A percentile compares a stretch with the other conserved stretches of the same genome.
Evolutionary conservation across 805 yeast genomes (phyloP).

Genomic region (Komagataella pseudopastoris): DNA sequence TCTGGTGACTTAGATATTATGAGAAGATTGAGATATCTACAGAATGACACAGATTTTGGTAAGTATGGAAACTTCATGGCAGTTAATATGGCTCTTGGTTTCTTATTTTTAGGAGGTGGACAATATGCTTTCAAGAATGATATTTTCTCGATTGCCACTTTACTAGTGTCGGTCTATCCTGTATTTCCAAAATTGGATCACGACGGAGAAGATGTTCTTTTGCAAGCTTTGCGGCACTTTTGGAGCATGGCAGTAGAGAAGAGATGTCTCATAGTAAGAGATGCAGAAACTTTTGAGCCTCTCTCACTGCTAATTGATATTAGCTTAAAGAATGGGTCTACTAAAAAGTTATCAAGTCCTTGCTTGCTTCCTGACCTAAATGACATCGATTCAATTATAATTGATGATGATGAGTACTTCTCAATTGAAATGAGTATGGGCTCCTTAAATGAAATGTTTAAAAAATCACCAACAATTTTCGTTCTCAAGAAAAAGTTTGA

Average conservation of each 20-base stretch:
- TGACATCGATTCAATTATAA: constrained; percentile 31
- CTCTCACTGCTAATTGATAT: constrained; percentile 28
- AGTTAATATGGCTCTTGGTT: constrained; percentile 71
- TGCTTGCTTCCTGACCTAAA: constrained; percentile 52
- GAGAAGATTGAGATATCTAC: constrained; percentile 57
- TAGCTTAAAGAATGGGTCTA: constrained; percentile 22
- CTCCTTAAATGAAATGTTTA: constrained; percentile 23
- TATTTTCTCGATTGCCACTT: constrained; percentile 50
- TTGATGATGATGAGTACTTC: constrained; percentile 35
- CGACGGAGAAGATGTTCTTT: constrained; percentile 39
- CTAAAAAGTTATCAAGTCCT: constrained; percentile 35
- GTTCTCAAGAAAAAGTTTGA: constrained; percentile 34
- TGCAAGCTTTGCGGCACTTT: constrained; percentile 79
- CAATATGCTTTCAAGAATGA: constrained; percentile 64
- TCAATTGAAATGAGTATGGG: constrained; percentile 33
- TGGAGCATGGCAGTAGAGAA: constrained; percentile 82
- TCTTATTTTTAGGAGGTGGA: constrained; percentile 84
- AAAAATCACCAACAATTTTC: constrained; percentile 30
- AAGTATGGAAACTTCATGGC: constrained; percentile 67
- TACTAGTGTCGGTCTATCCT: constrained; percentile 71
- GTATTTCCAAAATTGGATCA: constrained; percentile 34
- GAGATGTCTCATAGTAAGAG: constrained; percentile 67
- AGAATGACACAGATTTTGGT: constrained; percentile 34
- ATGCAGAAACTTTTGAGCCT: constrained; percentile 47
- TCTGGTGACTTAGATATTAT: constrained; percentile 77